These are phyloP conservation scores for Sindora glabra DNA, from an alignment of 306 rosid species.

Conservation along the genomic window DNA sequence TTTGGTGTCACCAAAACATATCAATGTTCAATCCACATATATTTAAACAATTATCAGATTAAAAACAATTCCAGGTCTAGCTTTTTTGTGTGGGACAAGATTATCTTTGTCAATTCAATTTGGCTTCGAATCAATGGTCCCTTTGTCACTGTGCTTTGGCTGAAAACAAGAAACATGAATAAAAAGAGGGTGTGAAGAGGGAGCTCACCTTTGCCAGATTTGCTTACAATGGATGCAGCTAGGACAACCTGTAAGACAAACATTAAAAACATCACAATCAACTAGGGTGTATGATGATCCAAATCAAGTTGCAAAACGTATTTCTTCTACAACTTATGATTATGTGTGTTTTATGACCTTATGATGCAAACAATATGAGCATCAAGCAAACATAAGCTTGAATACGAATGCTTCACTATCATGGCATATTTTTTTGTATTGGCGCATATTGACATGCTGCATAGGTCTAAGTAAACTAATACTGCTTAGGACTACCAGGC, in stretches of 20 bases:
- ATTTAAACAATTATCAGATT: neutral
- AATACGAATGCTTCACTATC: too few relatives aligned
- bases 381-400: neutral
- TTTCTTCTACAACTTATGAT: neutral
- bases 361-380: neutral
- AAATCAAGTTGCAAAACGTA: neutral
- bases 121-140: too few relatives aligned
- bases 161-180: too few relatives aligned
- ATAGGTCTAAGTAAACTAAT: neutral
- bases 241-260: slow-evolving; percentile 69
- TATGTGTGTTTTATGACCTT: neutral
- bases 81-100: neutral
- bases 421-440: neutral
- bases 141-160: too few relatives aligned
- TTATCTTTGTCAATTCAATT: too few relatives aligned
- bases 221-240: slow-evolving; percentile 76
- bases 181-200: neutral
- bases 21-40: neutral
- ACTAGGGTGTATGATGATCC: neutral
- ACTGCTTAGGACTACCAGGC: too few relatives aligned
- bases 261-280: neutral
- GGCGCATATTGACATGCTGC: neutral
- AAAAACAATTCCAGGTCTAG: neutral
- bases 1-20: neutral
- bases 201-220: slow-evolving; percentile 90